Conservation (phyloP, 2,329 filamentous ascomycete genomes). For the Ambrosiella xylebori region DNA sequence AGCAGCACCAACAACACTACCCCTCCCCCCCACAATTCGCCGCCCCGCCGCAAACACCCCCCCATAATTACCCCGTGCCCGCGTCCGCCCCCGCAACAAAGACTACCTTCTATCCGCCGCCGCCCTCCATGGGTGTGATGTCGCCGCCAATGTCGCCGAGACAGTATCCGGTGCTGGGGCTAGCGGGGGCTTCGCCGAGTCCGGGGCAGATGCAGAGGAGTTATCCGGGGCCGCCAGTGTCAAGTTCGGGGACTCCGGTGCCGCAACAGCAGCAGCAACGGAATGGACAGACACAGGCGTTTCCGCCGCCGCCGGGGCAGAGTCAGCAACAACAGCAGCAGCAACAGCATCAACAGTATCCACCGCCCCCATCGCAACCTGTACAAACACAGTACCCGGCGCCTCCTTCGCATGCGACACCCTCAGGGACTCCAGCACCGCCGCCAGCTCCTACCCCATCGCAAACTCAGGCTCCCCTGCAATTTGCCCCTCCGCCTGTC, state of each 20-base stretch:
- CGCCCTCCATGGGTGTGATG: conserved; percentile 18
- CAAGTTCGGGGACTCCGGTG: no score
- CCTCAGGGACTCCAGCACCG: not conserved
- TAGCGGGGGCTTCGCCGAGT: no score
- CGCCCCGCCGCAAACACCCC: not conserved
- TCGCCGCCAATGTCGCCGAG: conserved; percentile 16
- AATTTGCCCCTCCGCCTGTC: conserved; percentile 11
- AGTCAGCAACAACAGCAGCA: no score
- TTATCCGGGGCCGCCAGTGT: no score
- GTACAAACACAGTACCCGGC: not conserved
- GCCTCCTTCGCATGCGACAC: not conserved
- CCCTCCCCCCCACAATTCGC: not conserved
- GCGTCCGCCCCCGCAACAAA: conserved; percentile 30
- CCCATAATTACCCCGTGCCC: conserved; percentile 13
- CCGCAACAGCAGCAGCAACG: no score
- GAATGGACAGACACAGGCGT: no score
- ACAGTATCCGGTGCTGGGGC: no score
- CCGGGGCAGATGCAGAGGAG: no score
- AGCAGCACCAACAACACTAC: conserved; percentile 13
- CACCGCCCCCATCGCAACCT: not conserved
- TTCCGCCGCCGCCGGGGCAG: no score
- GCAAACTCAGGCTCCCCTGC: not conserved
- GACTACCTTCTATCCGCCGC: conserved; percentile 29
- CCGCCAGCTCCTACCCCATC: not conserved
- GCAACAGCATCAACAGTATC: no score